These are phyloP conservation scores for Lodderomyces beijingensis DNA, from an alignment of 1,139 yeast genomes.

Conservation along the genomic window DNA sequence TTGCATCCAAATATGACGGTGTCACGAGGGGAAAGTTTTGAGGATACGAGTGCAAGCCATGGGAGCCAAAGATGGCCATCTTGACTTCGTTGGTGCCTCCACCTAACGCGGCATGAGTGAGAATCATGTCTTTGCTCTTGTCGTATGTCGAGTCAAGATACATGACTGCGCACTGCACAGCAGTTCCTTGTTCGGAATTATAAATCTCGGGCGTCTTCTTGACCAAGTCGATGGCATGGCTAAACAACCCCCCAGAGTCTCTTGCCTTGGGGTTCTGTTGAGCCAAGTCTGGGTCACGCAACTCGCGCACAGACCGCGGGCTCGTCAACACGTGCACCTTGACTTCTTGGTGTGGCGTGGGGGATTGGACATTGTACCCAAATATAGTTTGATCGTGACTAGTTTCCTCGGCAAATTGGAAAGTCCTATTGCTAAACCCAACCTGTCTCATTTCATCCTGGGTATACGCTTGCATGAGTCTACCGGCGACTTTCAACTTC, in stretches of 20 bases:
- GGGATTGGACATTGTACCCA: conserved; percentile 31
- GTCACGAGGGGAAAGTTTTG: conserved; percentile 63
- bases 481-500: conserved; percentile 78
- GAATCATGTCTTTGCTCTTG: conserved; percentile 48
- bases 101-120: conserved; percentile 93
- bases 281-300: conserved; percentile 75
- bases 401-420: conserved; percentile 71
- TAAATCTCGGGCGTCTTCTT: conserved; percentile 29
- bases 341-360: conserved; percentile 55
- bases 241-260: conserved; percentile 70
- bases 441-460: conserved; percentile 82
- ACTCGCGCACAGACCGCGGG: conserved; percentile 61
- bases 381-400: conserved; percentile 27
- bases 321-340: conserved; percentile 73
- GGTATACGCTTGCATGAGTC: conserved; percentile 91
- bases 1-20: conserved; percentile 67
- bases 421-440: conserved; percentile 78
- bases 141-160: conserved; percentile 88
- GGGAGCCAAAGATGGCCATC: conserved; percentile 91
- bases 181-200: conserved; percentile 22
- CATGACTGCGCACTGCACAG: conserved; percentile 79
- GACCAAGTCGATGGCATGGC: conserved; percentile 75
- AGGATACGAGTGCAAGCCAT: conserved; percentile 91
- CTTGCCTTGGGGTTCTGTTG: conserved; percentile 79
- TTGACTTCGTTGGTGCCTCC: conserved; percentile 72